phyloP scores from a whole-genome alignment of 2,329 filamentous ascomycete species.

The Ceratocystis colombiana region DNA sequence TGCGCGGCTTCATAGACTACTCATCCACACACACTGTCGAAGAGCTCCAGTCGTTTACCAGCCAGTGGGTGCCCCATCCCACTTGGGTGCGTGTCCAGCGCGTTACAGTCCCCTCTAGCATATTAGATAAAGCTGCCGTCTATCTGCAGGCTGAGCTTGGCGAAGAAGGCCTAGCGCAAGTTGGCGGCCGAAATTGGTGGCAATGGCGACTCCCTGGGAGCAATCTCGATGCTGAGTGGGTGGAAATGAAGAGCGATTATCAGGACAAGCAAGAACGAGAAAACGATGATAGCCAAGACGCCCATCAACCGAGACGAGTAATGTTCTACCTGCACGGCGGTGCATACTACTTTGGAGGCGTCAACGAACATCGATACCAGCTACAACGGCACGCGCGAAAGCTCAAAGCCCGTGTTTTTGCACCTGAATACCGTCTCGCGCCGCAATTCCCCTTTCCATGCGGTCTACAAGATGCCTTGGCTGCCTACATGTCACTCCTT shows the following conservation, averaged over 20 bases:
- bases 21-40: conserved; percentile 85
- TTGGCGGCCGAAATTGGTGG: conserved; percentile 84
- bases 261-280: conserved; percentile 32
- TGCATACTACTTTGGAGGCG: conserved; percentile 89
- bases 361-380: conserved; percentile 96
- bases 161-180: conserved; percentile 56
- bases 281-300: conserved; percentile 42
- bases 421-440: conserved; percentile 74
- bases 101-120: conserved; percentile 53
- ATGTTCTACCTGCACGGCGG: conserved; percentile 94
- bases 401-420: conserved; percentile 79
- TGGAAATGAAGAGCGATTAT: conserved; percentile 84
- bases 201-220: conserved; percentile 64
- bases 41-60: conserved; percentile 82
- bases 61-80: conserved; percentile 82
- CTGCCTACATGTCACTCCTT: conserved; percentile 75
- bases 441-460: conserved; percentile 96
- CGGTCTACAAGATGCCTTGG: conserved; percentile 78
- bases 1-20: conserved; percentile 75
- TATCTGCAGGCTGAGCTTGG: conserved; percentile 67
- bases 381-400: conserved; percentile 93
- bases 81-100: conserved; percentile 75
- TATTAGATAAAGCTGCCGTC: conserved; percentile 55
- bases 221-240: conserved; percentile 76
- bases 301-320: conserved; percentile 43